Evolutionary conservation across 108 stramenopile species (phyloP), one percentile per base, ranked within the genome.

Genomic region (Asterionellopsis glacialis): DNA sequence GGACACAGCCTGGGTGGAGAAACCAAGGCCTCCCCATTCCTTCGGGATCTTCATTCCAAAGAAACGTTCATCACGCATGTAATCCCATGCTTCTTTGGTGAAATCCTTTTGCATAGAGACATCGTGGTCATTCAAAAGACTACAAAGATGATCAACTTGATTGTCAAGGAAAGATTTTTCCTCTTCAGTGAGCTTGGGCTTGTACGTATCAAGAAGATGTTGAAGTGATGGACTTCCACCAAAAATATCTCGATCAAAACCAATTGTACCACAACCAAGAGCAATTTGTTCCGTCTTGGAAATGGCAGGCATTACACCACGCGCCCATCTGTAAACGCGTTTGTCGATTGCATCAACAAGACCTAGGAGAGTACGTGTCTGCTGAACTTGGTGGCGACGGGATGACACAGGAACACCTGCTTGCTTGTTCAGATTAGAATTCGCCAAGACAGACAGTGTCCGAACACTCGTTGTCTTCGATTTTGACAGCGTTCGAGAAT

Each of bases 231-330:
- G 96, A 19, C 67, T 81, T 33, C 98, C 98, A 41, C 78, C 72
- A 79, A 97, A 98, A 55, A 98, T 88, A 28, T 98, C 96, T 11
- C 94, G 84, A 59, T 98, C 98, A 69, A 98, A 98, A 41, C 98
- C 98, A 72, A 98, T 94, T 27, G 97, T 95, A 25, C 97, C 97
- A 56, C 93, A 94, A 28, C 95, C 95, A 41, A 98, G 74, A n/a
- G 97, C 97, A 57, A 95, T 94, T 45, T 94, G 88, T 67, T 98
- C 97, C 0, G 97, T 98, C 63, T 93, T 82, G 40, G 87, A 89
- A 64, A 98, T 96, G 27, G 93, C 71, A 33, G 97, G 97, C 84
- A 95, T 95, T 51, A 96, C 90, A 3, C 83, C 72, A 68, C 77
- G 83, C 18, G 91, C 91, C 77, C 78, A 73, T n/a, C 86, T 76